Evolutionary conservation across 2,329 filamentous ascomycete genomes (phyloP).

Genomic region (Microdochium trichocladiopsis): DNA sequence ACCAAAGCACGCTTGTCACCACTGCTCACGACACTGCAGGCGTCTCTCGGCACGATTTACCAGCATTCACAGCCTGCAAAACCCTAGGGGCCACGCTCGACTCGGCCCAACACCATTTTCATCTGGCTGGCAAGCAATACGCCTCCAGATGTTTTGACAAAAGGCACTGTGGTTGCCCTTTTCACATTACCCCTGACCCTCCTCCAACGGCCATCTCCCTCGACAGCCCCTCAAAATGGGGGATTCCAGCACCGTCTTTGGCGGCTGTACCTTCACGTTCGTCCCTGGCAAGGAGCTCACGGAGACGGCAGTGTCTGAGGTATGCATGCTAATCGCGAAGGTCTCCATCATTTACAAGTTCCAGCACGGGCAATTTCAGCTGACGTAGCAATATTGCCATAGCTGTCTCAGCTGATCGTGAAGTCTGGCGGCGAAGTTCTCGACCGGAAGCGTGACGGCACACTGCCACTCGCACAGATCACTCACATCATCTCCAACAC

Average conservation of each 20-base stretch:
- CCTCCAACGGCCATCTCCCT: not conserved
- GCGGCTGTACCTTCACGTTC: slow-evolving; percentile 18
- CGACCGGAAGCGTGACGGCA: slow-evolving; percentile 38
- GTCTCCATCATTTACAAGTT: not conserved
- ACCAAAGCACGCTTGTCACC: too few species aligned
- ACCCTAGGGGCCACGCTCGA: too few species aligned
- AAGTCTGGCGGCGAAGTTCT: slow-evolving; percentile 44
- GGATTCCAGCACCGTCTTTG: slow-evolving; percentile 12
- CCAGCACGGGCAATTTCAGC: not conserved
- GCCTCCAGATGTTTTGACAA: not conserved
- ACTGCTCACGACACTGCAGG: too few species aligned
- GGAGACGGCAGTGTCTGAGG: slow-evolving; percentile 14
- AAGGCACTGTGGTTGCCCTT: not conserved
- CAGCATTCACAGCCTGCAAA: too few species aligned
- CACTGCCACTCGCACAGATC: slow-evolving; percentile 36
- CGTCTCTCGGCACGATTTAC: too few species aligned
- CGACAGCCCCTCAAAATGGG: not conserved
- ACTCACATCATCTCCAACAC: slow-evolving; percentile 62
- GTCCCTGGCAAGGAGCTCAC: slow-evolving; percentile 15
- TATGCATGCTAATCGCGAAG: slow-evolving; percentile 7
- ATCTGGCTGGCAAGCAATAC: too few species aligned
- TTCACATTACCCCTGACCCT: not conserved
- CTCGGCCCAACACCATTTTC: too few species aligned
- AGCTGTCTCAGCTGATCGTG: slow-evolving; percentile 35
- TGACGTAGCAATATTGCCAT: slow-evolving; percentile 4